phyloP scores from a whole-genome alignment of 495 filamentous ascomycete genomes.

The Xylaria intraflava region DNA sequence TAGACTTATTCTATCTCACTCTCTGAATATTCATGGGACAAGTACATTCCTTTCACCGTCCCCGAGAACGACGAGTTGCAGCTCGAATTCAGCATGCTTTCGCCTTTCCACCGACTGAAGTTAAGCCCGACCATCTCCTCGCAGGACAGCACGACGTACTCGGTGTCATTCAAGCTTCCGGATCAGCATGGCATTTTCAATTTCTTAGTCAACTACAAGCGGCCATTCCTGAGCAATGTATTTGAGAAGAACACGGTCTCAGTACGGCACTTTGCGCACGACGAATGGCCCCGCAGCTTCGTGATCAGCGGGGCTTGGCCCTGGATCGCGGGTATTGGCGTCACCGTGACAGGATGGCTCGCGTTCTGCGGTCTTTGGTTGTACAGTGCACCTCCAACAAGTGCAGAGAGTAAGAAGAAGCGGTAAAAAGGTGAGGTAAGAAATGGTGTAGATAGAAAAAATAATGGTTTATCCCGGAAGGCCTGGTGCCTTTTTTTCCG shows the following conservation, averaged over 20 bases:
- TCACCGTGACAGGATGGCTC: conserved; percentile 77
- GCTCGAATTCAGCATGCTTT: conserved; percentile 97
- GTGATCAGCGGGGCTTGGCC: conserved; percentile 87
- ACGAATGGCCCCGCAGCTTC: conserved; percentile 91
- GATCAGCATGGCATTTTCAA: conserved; percentile 99
- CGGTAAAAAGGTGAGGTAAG: conserved; percentile 54
- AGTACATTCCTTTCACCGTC: conserved; percentile 65
- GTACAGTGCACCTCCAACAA: conserved; percentile 63
- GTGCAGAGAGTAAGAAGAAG: conserved; percentile 59
- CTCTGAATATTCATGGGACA: conserved; percentile 69
- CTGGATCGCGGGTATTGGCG: conserved; percentile 85
- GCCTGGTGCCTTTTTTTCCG: background rate
- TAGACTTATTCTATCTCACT: conserved; percentile 84
- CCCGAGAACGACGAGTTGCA: conserved; percentile 67
- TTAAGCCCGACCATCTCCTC: conserved; percentile 54
- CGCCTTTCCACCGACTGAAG: conserved; percentile 88
- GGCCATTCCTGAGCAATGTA: conserved; percentile 79
- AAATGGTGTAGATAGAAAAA: background rate
- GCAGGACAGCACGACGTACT: conserved; percentile 65
- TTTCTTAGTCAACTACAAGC: conserved; percentile 92
- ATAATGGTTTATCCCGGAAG: background rate
- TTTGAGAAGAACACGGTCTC: conserved; percentile 95
- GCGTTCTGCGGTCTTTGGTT: conserved; percentile 85
- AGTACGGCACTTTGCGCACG: conserved; percentile 90
- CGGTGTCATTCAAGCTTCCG: conserved; percentile 68